Percentiles rank a stretch among this genome's conserved stretches.
phyloP scores from a whole-genome alignment of 108 stramenopile genomes.

The Stephanodiscus minutulus region DNA sequence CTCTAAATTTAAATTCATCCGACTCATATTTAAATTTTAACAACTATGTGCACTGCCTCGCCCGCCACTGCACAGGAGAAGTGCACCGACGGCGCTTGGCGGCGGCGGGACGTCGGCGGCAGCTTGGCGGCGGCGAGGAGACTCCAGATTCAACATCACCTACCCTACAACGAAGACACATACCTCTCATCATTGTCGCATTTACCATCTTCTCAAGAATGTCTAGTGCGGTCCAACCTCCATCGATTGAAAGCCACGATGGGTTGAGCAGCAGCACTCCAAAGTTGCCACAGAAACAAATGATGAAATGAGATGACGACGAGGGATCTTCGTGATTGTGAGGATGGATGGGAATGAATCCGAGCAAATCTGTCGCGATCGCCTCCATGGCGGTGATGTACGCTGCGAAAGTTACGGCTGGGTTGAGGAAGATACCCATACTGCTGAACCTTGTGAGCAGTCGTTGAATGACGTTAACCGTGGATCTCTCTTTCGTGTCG shows the following conservation, averaged over 20 bases:
- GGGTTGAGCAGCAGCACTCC: slow-evolving; percentile 74
- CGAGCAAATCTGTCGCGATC: slow-evolving; percentile 64
- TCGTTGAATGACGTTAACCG: neutral
- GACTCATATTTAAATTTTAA: too few species aligned
- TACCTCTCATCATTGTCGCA: slow-evolving; percentile 86
- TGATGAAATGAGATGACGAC: neutral
- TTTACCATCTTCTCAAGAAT: slow-evolving; percentile 75
- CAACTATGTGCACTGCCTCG: too few species aligned
- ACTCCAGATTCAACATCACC: slow-evolving; percentile 25
- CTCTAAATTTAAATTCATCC: too few species aligned
- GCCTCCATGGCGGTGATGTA: slow-evolving; percentile 69
- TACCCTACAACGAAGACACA: slow-evolving; percentile 7
- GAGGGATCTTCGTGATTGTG: neutral
- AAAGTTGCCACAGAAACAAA: slow-evolving; percentile 81
- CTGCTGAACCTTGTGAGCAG: neutral
- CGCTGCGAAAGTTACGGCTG: slow-evolving; percentile 47
- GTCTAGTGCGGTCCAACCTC: slow-evolving; percentile 67
- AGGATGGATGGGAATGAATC: slow-evolving; percentile 30
- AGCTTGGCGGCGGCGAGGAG: too few species aligned
- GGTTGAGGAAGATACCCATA: neutral
- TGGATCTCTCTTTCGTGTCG: slow-evolving; percentile 2
- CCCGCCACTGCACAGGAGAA: too few species aligned
- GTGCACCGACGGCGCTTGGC: too few species aligned
- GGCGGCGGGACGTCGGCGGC: too few species aligned
- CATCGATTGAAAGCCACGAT: slow-evolving; percentile 57